Base-by-base conservation (phyloP, 1,139 yeast species). In the Geotrichum fermentans region DNA sequence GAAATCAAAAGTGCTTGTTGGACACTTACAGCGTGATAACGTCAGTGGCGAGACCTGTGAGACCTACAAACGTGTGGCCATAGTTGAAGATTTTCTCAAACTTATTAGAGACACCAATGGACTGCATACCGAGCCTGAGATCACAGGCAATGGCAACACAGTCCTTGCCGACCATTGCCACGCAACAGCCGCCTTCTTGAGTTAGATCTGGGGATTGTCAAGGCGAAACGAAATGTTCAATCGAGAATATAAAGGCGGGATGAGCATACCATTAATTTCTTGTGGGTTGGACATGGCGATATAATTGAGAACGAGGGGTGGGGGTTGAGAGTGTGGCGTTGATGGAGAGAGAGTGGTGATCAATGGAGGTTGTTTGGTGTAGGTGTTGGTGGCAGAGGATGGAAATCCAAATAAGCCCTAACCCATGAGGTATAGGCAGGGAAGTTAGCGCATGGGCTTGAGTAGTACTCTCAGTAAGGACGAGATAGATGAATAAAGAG, bases 111-210 rank as follows among this genome's bases (percentile, higher is more conserved):
- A 94, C 82, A 50, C 97, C 97, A 40, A 92, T 75, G 6, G 97
- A 87, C 68, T 92, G 98, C 67, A 82, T 82, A 30, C 99, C 99
- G 56, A 94, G 75, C 63, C 98, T 82, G 63, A 92, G 74, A 70
- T 94, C 99, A 61, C 94, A 83, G 14, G 97, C 99, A 61, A 94
- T 90, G 42, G 98, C 98, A 53, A 94, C 89, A 72, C 99, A 94
- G 61, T 89, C 97, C 66, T 94, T 90, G 59, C 99, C 99, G 22
- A 84, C 83, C 99, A 94, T 94, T 58, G 98, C 98, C 37, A 94
- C 95, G 53, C 96, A 96, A 53, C 96, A 78, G 70, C 99, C 98
- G 69, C 96, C 84, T 77, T 18, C 18, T 6, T 24, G 10, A 24
- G 28, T 24, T 24, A 16, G 14, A 6, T 21, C 17, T 30, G 26